Conservation (phyloP, 805 yeast genomes). For the Nakazawaea ambrosiae region DNA sequence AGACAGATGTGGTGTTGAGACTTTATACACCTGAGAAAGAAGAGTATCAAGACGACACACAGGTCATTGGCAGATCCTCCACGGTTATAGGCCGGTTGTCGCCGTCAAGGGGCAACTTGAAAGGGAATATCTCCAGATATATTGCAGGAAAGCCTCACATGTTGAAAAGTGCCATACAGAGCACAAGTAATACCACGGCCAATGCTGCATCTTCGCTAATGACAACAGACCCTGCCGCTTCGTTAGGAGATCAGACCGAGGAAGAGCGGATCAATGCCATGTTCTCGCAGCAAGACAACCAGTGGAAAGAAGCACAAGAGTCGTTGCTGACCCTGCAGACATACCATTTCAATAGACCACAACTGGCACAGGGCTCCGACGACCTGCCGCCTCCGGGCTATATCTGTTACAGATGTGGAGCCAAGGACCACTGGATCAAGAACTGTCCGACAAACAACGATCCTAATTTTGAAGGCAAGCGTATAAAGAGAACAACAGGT, state of each 20-base stretch:
- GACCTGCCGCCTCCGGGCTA: slow-evolving; percentile 93
- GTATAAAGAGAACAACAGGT: slow-evolving; percentile 92
- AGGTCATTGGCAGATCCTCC: slow-evolving; percentile 84
- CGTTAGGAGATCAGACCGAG: slow-evolving; percentile 43
- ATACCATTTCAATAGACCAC: slow-evolving; percentile 12
- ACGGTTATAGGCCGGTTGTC: slow-evolving; percentile 76
- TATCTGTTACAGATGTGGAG: slow-evolving; percentile 94
- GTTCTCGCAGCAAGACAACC: slow-evolving; percentile 90
- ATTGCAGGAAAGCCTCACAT: slow-evolving; percentile 65
- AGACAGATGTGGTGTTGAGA: slow-evolving; percentile 74
- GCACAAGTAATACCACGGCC: slow-evolving; percentile 13
- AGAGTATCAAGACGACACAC: slow-evolving; percentile 83
- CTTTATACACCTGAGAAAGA: slow-evolving; percentile 56
- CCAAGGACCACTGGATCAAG: slow-evolving; percentile 87
- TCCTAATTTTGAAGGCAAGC: slow-evolving; percentile 88
- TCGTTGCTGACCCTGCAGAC: slow-evolving; percentile 54
- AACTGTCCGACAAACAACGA: slow-evolving; percentile 93
- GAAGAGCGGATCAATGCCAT: slow-evolving; percentile 84
- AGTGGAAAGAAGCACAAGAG: slow-evolving; percentile 93
- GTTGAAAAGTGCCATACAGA: slow-evolving; percentile 19
- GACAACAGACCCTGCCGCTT: slow-evolving; percentile 12
- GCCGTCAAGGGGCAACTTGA: slow-evolving; percentile 48
- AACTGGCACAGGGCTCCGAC: slow-evolving; percentile 31
- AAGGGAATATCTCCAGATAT: slow-evolving; percentile 61
- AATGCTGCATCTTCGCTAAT: slow-evolving; percentile 12